phyloP scores from a whole-genome alignment of 768 basidiomycete species.

The Galerina marginata region DNA sequence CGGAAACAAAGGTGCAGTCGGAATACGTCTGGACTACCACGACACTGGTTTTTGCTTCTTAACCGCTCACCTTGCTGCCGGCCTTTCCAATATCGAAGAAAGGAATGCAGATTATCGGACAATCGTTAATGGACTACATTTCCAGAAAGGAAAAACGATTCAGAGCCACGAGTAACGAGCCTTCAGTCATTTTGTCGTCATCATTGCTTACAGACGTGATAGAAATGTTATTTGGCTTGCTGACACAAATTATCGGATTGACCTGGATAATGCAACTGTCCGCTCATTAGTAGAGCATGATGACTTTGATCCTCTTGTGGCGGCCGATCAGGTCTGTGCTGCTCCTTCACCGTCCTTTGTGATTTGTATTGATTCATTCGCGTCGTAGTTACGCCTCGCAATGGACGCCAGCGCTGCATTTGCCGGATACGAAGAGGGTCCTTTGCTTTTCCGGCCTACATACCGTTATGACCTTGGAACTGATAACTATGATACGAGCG shows the following conservation, averaged over 20 bases:
- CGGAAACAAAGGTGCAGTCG: constrained; percentile 96
- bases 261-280: constrained; percentile 83
- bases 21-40: constrained; percentile 88
- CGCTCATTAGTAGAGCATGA: constrained; percentile 66
- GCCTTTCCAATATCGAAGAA: constrained; percentile 87
- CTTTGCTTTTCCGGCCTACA: constrained; percentile 90
- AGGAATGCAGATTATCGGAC: constrained; percentile 92
- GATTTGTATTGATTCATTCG: constrained; percentile 2
- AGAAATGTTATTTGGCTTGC: constrained; percentile 95
- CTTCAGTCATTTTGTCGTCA: neutral
- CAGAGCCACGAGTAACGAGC: constrained; percentile 83
- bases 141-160: constrained; percentile 89
- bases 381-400: constrained; percentile 65
- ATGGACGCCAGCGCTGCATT: constrained; percentile 82
- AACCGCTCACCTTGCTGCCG: constrained; percentile 96
- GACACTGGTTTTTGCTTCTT: constrained; percentile 95
- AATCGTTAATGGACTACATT: constrained; percentile 82
- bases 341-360: neutral
- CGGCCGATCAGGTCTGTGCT: constrained; percentile 80
- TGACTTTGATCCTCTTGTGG: constrained; percentile 75
- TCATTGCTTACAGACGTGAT: constrained; percentile 2
- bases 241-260: constrained; percentile 95
- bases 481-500: constrained; percentile 91
- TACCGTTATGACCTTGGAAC: constrained; percentile 89
- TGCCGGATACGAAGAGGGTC: constrained; percentile 85